These are phyloP conservation scores for Brasilioporus rufonigricans DNA, from an alignment of 768 basidiomycete species.

Conservation along the genomic window DNA sequence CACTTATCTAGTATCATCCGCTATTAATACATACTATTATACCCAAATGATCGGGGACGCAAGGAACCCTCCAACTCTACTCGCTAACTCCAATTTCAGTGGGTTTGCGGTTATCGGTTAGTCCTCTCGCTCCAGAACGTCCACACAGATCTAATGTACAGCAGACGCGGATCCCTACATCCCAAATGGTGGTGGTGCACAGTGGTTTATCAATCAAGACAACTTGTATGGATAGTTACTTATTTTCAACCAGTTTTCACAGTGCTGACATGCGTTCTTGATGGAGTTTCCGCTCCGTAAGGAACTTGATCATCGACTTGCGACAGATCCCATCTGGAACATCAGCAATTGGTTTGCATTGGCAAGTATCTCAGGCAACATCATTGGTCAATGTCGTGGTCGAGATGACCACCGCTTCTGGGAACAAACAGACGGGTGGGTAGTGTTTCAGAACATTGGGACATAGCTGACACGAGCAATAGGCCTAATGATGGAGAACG, in stretches of 20 bases:
- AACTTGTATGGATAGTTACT: conserved; percentile 18
- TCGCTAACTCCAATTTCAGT: conserved; percentile 55
- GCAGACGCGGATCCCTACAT: conserved; percentile 74
- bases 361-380: conserved; percentile 80
- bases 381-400: conserved; percentile 71
- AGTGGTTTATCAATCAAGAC: conserved; percentile 24
- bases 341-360: conserved; percentile 70
- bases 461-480: too few relatives aligned
- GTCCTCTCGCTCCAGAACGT: background rate
- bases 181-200: conserved; percentile 42
- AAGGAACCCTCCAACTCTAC: conserved; percentile 62
- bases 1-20: conserved; percentile 62
- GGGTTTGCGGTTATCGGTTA: conserved; percentile 77
- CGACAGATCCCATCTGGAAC: conserved; percentile 49
- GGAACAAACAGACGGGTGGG: conserved; percentile 39
- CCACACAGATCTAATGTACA: background rate
- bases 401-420: conserved; percentile 60
- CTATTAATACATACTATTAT: conserved; percentile 72
- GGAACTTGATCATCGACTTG: conserved; percentile 75
- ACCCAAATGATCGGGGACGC: conserved; percentile 79
- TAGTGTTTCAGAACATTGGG: too few relatives aligned
- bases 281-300: conserved; percentile 61
- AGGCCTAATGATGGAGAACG: conserved; percentile 76
- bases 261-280: conserved; percentile 2
- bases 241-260: background rate